These are phyloP conservation scores for Pleurotus pulmonarius DNA, from an alignment of 768 basidiomycete species.

Conservation along the genomic window DNA sequence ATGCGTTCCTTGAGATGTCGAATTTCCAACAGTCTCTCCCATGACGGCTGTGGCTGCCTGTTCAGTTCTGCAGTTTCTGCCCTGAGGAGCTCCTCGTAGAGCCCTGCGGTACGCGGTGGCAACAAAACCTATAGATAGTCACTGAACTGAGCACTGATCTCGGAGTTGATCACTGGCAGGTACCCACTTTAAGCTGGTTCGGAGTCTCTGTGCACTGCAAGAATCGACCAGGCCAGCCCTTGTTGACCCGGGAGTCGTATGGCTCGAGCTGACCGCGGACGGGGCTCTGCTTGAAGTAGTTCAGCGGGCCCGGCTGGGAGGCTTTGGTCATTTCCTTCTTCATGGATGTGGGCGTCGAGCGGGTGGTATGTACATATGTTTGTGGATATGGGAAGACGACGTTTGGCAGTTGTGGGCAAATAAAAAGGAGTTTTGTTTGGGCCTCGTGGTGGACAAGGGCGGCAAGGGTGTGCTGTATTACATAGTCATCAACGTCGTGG, in stretches of 20 bases:
- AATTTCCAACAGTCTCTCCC: slow-evolving; percentile 70
- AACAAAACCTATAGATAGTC: slow-evolving; percentile 49
- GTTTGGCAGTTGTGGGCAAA: background rate
- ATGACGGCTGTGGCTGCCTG: slow-evolving; percentile 52
- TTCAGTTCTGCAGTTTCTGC: slow-evolving; percentile 59
- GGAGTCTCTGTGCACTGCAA: slow-evolving; percentile 75
- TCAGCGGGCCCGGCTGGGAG: slow-evolving; percentile 27
- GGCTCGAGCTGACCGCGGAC: slow-evolving; percentile 75
- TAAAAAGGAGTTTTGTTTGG: slow-evolving; percentile 7
- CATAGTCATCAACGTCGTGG: slow-evolving; percentile 1
- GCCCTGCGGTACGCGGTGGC: slow-evolving; percentile 60
- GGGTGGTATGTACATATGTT: slow-evolving; percentile 2
- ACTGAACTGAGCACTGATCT: background rate
- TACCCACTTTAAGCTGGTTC: slow-evolving; percentile 63
- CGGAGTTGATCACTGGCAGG: background rate
- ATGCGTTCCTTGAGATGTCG: slow-evolving; percentile 79
- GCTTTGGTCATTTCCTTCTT: background rate
- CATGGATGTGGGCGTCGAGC: background rate
- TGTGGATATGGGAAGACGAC: background rate
- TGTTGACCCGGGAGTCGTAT: slow-evolving; percentile 49
- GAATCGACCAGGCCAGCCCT: slow-evolving; percentile 54
- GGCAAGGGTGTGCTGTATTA: background rate
- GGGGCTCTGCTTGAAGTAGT: slow-evolving; percentile 60
- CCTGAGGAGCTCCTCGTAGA: slow-evolving; percentile 65
- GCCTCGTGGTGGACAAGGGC: background rate